phyloP scores from a whole-genome alignment of 768 basidiomycete genomes.

The Suillus luteus region DNA sequence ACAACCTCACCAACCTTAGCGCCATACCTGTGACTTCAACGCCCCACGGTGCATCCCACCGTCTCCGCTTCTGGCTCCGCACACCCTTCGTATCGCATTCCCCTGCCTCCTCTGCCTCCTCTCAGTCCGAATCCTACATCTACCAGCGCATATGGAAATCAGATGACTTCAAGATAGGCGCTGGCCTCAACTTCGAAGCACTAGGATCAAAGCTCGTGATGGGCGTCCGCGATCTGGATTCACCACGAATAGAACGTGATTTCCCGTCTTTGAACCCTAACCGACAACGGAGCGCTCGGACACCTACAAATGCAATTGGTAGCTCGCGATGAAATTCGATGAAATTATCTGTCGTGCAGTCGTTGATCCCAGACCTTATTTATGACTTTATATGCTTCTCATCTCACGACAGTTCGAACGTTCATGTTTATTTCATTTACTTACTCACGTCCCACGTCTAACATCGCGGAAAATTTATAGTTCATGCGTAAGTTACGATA shows the following conservation, averaged over 20 bases:
- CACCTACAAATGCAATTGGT: conserved; percentile 8
- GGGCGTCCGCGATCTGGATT: conserved; percentile 37
- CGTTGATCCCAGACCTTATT: conserved; percentile 7
- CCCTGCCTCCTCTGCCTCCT: conserved; percentile 33
- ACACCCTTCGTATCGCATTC: conserved; percentile 39
- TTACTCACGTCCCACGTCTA: background rate
- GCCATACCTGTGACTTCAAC: conserved; percentile 55
- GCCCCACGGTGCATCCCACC: conserved; percentile 60
- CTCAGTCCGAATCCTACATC: conserved; percentile 51
- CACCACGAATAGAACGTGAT: conserved; percentile 15
- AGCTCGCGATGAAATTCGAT: background rate
- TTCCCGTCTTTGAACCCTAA: conserved; percentile 10
- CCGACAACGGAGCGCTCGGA: conserved; percentile 15
- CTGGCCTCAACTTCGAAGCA: conserved; percentile 53
- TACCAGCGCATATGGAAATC: conserved; percentile 70
- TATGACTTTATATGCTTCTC: background rate
- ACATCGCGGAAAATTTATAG: conserved; percentile 31
- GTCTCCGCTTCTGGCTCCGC: conserved; percentile 65
- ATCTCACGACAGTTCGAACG: background rate
- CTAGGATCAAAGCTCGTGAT: conserved; percentile 52
- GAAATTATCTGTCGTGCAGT: conserved; percentile 8
- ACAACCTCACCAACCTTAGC: conserved; percentile 33
- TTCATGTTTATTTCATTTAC: conserved; percentile 1
- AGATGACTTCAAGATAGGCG: conserved; percentile 63
- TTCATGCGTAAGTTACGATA: conserved; percentile 37